Evolutionary conservation across 2,329 filamentous ascomycete genomes (phyloP).

Genomic region (Ophiostoma triangulosporum): DNA sequence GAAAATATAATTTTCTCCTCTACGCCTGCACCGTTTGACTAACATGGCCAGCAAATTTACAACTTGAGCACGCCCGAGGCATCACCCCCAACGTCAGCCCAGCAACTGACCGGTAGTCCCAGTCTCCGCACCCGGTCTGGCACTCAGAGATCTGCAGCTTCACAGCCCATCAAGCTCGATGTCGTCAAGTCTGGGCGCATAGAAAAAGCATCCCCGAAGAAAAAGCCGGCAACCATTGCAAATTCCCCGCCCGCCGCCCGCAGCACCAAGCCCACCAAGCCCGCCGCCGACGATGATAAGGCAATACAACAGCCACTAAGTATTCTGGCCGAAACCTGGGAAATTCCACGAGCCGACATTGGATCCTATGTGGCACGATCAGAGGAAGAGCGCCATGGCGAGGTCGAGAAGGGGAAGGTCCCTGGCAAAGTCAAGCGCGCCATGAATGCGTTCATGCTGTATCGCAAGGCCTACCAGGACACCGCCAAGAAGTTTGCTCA

Average conservation of each 20-base stretch:
- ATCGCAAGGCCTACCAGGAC: slow-evolving; percentile 83
- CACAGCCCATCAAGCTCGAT: slow-evolving; percentile 22
- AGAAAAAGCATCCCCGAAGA: slow-evolving; percentile 28
- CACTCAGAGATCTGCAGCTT: slow-evolving; percentile 10
- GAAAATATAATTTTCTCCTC: neutral
- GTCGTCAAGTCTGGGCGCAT: slow-evolving; percentile 22
- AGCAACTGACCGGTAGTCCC: slow-evolving; percentile 19
- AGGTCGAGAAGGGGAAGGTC: slow-evolving; percentile 55
- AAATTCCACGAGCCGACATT: slow-evolving; percentile 62
- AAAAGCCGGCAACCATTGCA: slow-evolving; percentile 16
- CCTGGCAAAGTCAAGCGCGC: slow-evolving; percentile 73
- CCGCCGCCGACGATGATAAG: slow-evolving; percentile 18
- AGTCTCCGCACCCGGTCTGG: slow-evolving; percentile 16
- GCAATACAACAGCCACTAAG: slow-evolving; percentile 55
- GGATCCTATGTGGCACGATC: slow-evolving; percentile 64
- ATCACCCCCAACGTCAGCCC: slow-evolving; percentile 26
- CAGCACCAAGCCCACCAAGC: slow-evolving; percentile 29
- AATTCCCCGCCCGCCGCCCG: slow-evolving; percentile 12
- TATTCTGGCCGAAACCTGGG: slow-evolving; percentile 49
- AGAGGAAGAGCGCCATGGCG: slow-evolving; percentile 48
- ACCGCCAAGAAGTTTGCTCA: slow-evolving; percentile 68
- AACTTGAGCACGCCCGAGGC: slow-evolving; percentile 18
- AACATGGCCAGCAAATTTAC: neutral
- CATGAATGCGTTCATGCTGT: slow-evolving; percentile 98
- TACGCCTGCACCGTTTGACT: neutral